Base-by-base conservation (phyloP, 768 basidiomycete genomes). In the Collybia sordida region DNA sequence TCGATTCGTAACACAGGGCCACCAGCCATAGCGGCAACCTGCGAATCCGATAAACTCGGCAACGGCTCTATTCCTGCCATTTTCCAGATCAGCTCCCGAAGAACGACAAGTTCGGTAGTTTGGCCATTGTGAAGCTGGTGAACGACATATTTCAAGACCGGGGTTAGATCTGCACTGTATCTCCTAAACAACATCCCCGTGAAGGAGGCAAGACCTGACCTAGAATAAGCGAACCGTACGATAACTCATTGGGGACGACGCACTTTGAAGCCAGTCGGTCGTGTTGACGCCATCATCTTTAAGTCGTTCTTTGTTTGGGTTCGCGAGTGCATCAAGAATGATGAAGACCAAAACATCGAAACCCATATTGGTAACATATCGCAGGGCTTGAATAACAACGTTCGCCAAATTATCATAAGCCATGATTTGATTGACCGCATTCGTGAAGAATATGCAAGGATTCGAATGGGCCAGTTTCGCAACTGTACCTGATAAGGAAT, bases 381-480 rank as follows among this genome's bases (percentile, higher is more conserved):
- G 77, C 57, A 93, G 75, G 15, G 89, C 89, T 58, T 93, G 93
- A 21, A 98, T 88, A 37, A 98, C 88, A 18, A 94, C 91, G 36
- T 79, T 80, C 8, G 91, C 92, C 46, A 97, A 70, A 67, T 98
- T 99, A 63, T 96, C 91, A 61, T 99, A 99, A 12, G 91, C 86
- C 87, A 93, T 93, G 50, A 98, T 89, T 67, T 98, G 97, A 56
- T 87, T 86, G 41, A 99, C 85, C 0, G 90, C 92, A 53, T 90
- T 89, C 19, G 80, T 64, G 73, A 98, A 98, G 59, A 98, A 83
- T 43, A 95, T 86, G 58, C 85, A 88, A 4, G 97, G 97, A 62
- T 98, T 97, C 15, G 90, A 88, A 65, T 98, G 94, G 12, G 92
- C 92, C 47, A 96, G 71, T 68, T 98, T 98, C 11, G 92, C 95